These are phyloP conservation scores for Zanthoxylum bungeanum DNA, from an alignment of 345 rosid genomes.

Conservation along the genomic window DNA sequence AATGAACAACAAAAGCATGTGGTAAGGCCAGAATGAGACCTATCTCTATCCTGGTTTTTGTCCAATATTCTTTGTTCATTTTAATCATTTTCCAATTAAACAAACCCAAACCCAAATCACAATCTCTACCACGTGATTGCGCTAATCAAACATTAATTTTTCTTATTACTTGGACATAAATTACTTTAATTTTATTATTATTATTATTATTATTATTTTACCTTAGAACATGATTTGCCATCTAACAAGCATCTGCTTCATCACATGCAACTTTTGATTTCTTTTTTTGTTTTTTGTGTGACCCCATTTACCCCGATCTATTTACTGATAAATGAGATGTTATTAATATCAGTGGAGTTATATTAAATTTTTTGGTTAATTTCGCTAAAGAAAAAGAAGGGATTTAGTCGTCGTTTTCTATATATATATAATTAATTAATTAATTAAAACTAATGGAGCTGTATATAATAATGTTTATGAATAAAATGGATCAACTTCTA, in stretches of 20 bases:
- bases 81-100: not conserved
- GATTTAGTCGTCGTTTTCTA: too few relatives aligned
- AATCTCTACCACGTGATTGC: constrained; percentile 4
- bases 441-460: too few relatives aligned
- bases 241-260: constrained; percentile 3
- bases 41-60: not conserved
- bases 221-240: constrained; percentile 15
- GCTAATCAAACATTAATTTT: not conserved
- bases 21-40: constrained; percentile 2
- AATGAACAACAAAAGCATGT: constrained; percentile 10
- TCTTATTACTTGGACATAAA: not conserved
- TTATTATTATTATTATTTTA: too few relatives aligned
- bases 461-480: too few relatives aligned
- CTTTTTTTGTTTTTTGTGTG: not conserved
- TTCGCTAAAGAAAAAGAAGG: too few relatives aligned
- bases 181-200: not conserved
- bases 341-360: too few relatives aligned
- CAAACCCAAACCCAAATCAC: not conserved
- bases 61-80: not conserved
- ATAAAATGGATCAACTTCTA: too few relatives aligned
- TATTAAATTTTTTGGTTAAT: too few relatives aligned
- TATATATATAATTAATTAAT: too few relatives aligned
- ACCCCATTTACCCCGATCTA: too few relatives aligned
- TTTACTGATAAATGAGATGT: too few relatives aligned
- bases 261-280: constrained; percentile 17